Conservation (phyloP, 169 alveolate genomes). For the Plasmodium relictum region DNA sequence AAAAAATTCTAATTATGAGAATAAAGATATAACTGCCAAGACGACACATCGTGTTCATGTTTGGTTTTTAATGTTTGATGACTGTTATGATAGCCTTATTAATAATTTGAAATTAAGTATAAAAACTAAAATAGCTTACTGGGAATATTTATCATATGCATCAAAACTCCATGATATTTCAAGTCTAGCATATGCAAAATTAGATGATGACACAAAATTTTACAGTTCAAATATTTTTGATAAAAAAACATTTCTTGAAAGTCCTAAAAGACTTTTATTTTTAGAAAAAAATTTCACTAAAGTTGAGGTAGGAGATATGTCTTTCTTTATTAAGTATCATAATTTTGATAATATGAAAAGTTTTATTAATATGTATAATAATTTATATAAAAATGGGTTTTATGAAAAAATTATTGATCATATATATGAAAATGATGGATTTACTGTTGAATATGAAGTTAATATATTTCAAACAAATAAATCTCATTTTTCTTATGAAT, state of each 20-base stretch:
- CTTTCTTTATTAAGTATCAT: constrained; percentile 58
- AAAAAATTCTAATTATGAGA: constrained; percentile 38
- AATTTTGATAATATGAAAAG: constrained; percentile 59
- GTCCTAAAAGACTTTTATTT: constrained; percentile 70
- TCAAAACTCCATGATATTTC: constrained; percentile 37
- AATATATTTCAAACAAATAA: constrained; percentile 65
- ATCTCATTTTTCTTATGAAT: constrained; percentile 69
- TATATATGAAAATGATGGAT: constrained; percentile 70
- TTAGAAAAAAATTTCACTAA: constrained; percentile 48
- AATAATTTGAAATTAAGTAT: constrained; percentile 65
- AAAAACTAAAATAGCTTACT: constrained; percentile 67
- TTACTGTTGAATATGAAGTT: constrained; percentile 56
- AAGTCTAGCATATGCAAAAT: neutral
- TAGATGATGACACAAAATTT: neutral
- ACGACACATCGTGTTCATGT: constrained; percentile 75
- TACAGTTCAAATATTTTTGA: constrained; percentile 47
- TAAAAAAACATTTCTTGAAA: constrained; percentile 63
- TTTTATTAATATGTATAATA: constrained; percentile 71
- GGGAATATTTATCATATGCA: constrained; percentile 61
- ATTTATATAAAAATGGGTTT: constrained; percentile 64
- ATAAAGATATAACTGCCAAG: constrained; percentile 45
- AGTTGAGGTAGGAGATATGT: constrained; percentile 47
- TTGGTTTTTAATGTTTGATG: constrained; percentile 73
- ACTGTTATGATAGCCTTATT: constrained; percentile 53
- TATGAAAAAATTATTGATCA: constrained; percentile 67